Conservation (phyloP, 208 protist species). For the Trypanosoma conorhini region DNA sequence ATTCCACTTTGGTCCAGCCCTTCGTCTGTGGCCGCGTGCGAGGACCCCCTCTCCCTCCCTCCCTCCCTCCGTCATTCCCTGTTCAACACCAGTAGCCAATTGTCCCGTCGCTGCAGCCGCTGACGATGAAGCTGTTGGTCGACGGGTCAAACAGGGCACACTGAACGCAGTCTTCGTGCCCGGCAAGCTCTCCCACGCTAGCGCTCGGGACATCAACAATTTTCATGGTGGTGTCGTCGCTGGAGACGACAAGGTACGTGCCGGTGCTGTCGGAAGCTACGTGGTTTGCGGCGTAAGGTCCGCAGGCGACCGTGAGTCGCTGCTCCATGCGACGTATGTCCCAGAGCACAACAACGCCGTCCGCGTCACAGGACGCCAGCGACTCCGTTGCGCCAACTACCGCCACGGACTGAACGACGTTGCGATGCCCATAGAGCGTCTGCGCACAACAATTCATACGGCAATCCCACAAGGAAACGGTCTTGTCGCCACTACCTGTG, state of each 20-base stretch:
- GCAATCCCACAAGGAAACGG: constrained; percentile 96
- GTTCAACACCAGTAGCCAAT: constrained; percentile 82
- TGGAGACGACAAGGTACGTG: constrained; percentile 87
- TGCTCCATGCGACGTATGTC: constrained; percentile 77
- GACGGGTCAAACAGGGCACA: constrained; percentile 81
- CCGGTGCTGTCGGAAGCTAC: constrained; percentile 72
- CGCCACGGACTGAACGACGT: constrained; percentile 85
- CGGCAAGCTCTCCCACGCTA: constrained; percentile 71
- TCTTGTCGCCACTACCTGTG: constrained; percentile 96
- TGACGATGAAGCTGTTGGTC: constrained; percentile 78
- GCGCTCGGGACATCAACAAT: constrained; percentile 90
- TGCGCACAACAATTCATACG: constrained; percentile 93
- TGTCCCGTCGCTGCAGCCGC: constrained; percentile 77
- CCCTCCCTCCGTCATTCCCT: neutral
- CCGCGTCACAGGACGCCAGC: constrained; percentile 93
- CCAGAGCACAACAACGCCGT: constrained; percentile 92
- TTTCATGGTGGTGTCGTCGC: constrained; percentile 94
- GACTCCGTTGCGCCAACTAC: constrained; percentile 33
- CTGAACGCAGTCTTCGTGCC: constrained; percentile 86
- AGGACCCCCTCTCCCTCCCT: neutral
- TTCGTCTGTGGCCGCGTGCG: neutral
- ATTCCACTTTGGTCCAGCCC: neutral
- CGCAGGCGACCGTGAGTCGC: constrained; percentile 52
- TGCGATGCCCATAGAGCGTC: constrained; percentile 96
- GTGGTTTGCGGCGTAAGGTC: constrained; percentile 77